phyloP scores from a whole-genome alignment of 768 basidiomycete species.

The Trametes coccinea region DNA sequence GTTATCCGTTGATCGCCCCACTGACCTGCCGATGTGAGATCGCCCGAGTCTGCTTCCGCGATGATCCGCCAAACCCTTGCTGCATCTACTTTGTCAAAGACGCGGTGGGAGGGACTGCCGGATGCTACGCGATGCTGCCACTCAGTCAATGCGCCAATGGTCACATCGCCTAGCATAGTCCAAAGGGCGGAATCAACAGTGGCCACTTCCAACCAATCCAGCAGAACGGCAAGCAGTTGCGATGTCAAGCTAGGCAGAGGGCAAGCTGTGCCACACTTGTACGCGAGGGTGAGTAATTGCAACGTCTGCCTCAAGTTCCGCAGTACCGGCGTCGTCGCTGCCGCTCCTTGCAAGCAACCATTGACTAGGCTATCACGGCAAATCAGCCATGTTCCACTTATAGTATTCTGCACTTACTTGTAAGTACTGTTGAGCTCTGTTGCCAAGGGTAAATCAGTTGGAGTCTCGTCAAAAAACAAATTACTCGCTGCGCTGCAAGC shows the following conservation, averaged over 20 bases:
- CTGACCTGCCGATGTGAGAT: conserved; percentile 48
- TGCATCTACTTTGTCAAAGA: conserved; percentile 27
- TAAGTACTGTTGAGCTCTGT: neutral
- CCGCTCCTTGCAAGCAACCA: neutral
- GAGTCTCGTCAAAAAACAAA: neutral
- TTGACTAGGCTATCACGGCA: neutral
- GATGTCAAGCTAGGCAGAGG: conserved; percentile 18
- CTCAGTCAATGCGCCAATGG: conserved; percentile 39
- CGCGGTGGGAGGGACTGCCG: neutral
- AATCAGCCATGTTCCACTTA: neutral
- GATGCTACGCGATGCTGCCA: conserved; percentile 12
- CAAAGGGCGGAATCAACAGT: neutral
- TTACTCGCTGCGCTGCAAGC: conserved; percentile 22
- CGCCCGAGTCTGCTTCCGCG: conserved; percentile 26
- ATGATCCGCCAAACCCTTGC: conserved; percentile 41
- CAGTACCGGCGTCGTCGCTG: neutral
- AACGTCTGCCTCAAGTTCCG: conserved; percentile 19
- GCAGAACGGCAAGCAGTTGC: conserved; percentile 29
- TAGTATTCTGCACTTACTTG: neutral
- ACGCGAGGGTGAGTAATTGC: conserved; percentile 39
- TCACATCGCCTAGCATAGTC: conserved; percentile 35
- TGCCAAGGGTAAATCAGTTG: neutral
- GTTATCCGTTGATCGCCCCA: too few relatives aligned
- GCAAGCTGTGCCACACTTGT: conserved; percentile 24
- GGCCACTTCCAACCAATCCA: conserved; percentile 22